These are phyloP conservation scores for Fallopia convolvulus DNA, from an alignment of 148 eudicot species.

Conservation along the genomic window DNA sequence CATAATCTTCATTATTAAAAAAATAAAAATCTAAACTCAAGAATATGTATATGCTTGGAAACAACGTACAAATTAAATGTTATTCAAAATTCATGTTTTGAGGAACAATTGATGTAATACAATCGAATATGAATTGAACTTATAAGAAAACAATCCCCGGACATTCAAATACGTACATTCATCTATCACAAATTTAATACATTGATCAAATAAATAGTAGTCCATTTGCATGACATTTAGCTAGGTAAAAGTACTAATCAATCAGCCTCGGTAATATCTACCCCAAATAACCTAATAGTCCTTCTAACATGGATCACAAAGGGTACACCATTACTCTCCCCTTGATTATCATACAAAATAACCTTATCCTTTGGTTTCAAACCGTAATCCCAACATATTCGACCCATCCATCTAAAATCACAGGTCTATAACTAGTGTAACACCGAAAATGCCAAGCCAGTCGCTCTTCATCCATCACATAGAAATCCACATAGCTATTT, in stretches of 20 bases:
- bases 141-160: too few species aligned
- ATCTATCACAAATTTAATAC: not conserved
- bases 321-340: not conserved
- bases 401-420: not conserved
- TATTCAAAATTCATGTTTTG: too few species aligned
- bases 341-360: not conserved
- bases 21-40: too few species aligned
- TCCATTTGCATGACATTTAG: not conserved
- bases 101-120: too few species aligned
- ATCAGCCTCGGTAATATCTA: slow-evolving; percentile 7
- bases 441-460: slow-evolving; percentile 4
- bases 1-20: too few species aligned
- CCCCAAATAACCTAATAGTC: slow-evolving; percentile 9
- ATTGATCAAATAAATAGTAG: not conserved
- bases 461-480: not conserved
- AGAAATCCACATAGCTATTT: not conserved
- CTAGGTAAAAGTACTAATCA: not conserved
- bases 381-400: not conserved
- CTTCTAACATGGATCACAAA: slow-evolving; percentile 8
- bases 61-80: too few species aligned
- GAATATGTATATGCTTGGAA: too few species aligned
- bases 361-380: slow-evolving; percentile 5
- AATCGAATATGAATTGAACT: too few species aligned
- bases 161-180: too few species aligned
- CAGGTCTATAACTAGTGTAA: not conserved